Conservation (phyloP, 106 monocot genomes). For the Gastrodia elata region DNA sequence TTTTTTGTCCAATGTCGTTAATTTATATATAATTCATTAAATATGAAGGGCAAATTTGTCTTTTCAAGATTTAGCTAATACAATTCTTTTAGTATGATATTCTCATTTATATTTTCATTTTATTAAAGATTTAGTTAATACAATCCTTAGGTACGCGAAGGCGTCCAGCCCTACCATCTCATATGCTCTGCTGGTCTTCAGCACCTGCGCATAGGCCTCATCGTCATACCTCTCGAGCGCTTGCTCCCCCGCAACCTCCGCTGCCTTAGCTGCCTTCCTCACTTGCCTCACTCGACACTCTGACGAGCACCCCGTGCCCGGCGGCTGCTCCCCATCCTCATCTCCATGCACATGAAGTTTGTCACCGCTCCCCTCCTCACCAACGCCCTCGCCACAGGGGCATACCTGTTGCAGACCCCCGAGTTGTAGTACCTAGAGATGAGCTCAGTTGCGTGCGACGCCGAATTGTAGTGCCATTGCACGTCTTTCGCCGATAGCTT, state of each 20-base stretch:
- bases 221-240: slow-evolving; percentile 72
- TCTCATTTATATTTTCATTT: no score
- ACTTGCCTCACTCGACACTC: slow-evolving; percentile 58
- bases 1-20: no score
- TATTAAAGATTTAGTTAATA: no score
- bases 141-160: slow-evolving; percentile 76
- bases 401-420: slow-evolving; percentile 38
- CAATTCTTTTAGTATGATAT: no score
- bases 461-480: slow-evolving; percentile 78
- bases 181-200: slow-evolving; percentile 25
- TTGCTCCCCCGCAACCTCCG: slow-evolving; percentile 70
- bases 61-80: no score
- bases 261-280: slow-evolving; percentile 19
- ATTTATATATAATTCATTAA: no score
- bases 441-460: slow-evolving; percentile 74
- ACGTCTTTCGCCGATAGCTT: slow-evolving; percentile 64
- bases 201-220: slow-evolving; percentile 43
- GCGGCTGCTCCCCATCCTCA: slow-evolving; percentile 64
- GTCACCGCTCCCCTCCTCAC: slow-evolving; percentile 32
- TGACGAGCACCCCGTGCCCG: slow-evolving; percentile 46
- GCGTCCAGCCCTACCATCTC: slow-evolving; percentile 30
- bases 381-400: slow-evolving; percentile 42
- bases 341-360: slow-evolving; percentile 90
- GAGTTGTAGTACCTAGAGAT: slow-evolving; percentile 94
- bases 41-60: no score